Percentiles rank a stretch among this genome's conserved stretches.
Conservation (phyloP, 2,329 filamentous ascomycete species). For the Ophiostoma fasciatum region DNA sequence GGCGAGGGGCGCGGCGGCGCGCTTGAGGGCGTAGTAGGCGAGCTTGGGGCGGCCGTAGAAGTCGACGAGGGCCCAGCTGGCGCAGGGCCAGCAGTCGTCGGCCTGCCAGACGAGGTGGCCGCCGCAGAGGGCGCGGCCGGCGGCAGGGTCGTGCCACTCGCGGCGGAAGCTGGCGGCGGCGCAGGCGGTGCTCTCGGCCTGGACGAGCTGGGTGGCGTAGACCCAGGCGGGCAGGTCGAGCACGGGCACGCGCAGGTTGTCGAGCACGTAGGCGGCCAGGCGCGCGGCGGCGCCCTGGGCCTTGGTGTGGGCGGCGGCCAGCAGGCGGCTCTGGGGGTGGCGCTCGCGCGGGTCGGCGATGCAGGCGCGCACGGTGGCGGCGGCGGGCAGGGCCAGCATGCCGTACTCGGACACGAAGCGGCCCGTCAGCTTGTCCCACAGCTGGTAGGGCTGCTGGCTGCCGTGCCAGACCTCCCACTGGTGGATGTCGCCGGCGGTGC, state of each 20-base stretch:
- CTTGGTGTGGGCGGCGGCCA: slow-evolving; percentile 75
- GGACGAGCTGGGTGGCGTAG: slow-evolving; percentile 29
- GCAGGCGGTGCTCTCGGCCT: slow-evolving; percentile 31
- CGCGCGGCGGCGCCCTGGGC: slow-evolving; percentile 58
- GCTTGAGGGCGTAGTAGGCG: slow-evolving; percentile 29
- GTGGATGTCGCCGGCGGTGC: slow-evolving; percentile 64
- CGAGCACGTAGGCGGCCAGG: slow-evolving; percentile 55
- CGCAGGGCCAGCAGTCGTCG: slow-evolving; percentile 56
- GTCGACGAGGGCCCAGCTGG: slow-evolving; percentile 53
- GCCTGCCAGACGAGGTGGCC: slow-evolving; percentile 56
- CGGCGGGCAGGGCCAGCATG: slow-evolving; percentile 64
- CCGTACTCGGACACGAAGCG: slow-evolving; percentile 71
- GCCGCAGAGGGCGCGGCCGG: too few relatives aligned
- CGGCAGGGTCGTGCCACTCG: too few relatives aligned
- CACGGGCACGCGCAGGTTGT: slow-evolving; percentile 43
- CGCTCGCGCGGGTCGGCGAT: slow-evolving; percentile 39
- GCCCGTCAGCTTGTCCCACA: slow-evolving; percentile 54
- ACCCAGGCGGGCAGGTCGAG: neutral
- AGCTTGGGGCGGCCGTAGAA: slow-evolving; percentile 50
- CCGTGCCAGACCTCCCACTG: slow-evolving; percentile 77
- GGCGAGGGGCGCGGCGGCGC: slow-evolving; percentile 44
- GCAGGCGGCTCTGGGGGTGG: slow-evolving; percentile 51
- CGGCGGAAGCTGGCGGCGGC: slow-evolving; percentile 39
- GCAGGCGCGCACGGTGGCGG: slow-evolving; percentile 54
- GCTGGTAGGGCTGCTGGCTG: slow-evolving; percentile 48